Base-by-base conservation (phyloP, 1,284 basidiomycete species). In the Xerocomus nothofagi region DNA sequence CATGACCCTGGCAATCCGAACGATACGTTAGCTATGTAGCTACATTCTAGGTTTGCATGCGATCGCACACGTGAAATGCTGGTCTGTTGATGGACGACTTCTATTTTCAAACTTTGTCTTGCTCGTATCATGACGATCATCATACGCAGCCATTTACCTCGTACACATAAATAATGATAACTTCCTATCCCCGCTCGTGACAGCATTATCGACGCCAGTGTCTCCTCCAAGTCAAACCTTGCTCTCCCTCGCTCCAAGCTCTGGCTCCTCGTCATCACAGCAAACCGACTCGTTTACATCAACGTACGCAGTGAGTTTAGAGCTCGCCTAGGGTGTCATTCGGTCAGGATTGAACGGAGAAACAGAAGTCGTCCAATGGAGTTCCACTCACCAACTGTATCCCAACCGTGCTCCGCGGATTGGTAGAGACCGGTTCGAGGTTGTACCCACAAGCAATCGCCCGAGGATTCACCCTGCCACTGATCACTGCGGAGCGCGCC, bases 381-480 rank as follows among this genome's bases (percentile, higher is more conserved):
- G 20, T 2, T n/a, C 20, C 17, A 49, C 45, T 34, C 21, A 56
- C 54, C 41, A 18, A 37, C 30, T 31, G 27, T 4, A 18, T 38
- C 29, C 18, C 3, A 21, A 40, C 21, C 5, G 30, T 23, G 17
- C 15, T 21, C 37, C 20, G 30, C n/a, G 34, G 42, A 30, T 4
- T 31, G 5, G 29, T 15, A 29, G 34, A 39, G 21, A 45, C 23
- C 3, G 30, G 31, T 17, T 23, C 39, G 15, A 50, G 31, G n/a
- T 45, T 18, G 21, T 39, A 42, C 6, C 24, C 4, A 9, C 6
- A 9, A 40, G 40, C 33, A 14, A 26, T 31, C n/a, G 31, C 26
- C 38, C n/a, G n/a, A n/a, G n/a, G n/a, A n/a, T n/a, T n/a, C n/a
- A n/a, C n/a, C n/a, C n/a, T n/a, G 41, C 21, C 6, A 31, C 27